Conservation (phyloP, 1,284 basidiomycete genomes). For the Ganoderma leucocontextum region DNA sequence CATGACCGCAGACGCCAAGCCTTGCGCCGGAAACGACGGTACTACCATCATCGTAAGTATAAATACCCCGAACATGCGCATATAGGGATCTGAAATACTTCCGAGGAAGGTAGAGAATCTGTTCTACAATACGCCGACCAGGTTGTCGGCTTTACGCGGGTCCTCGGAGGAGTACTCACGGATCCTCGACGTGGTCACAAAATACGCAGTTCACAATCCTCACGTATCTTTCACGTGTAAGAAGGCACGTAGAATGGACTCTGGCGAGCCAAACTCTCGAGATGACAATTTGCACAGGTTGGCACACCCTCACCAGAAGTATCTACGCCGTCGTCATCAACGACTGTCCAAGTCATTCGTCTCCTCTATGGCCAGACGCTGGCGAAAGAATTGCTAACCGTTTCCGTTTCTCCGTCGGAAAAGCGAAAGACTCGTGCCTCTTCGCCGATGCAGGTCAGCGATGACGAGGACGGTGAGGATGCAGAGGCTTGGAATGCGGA, state of each 20-base stretch:
- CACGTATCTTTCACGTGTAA: conserved; percentile 91
- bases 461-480: conserved; percentile 39
- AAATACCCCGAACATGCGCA: conserved; percentile 35
- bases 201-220: conserved; percentile 94
- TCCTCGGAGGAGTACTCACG: conserved; percentile 93
- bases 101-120: conserved; percentile 85
- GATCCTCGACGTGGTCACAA: conserved; percentile 93
- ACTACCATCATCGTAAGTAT: conserved; percentile 81
- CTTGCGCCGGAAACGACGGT: conserved; percentile 94
- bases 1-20: conserved; percentile 78
- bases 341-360: conserved; percentile 78
- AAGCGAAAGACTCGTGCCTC: conserved; percentile 13
- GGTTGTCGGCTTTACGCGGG: conserved; percentile 86
- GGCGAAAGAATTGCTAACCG: conserved; percentile 81
- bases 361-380: conserved; percentile 85
- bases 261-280: not conserved
- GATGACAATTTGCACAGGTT: conserved; percentile 53
- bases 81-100: conserved; percentile 6
- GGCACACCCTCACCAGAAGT: conserved; percentile 83
- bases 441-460: conserved; percentile 29
- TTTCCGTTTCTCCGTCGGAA: conserved; percentile 50
- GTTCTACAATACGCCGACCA: conserved; percentile 94
- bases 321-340: conserved; percentile 79
- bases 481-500: conserved; percentile 67
- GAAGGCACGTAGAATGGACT: conserved; percentile 62